These are phyloP conservation scores for Echium plantagineum DNA, from an alignment of 257 asterid species.

Conservation along the genomic window DNA sequence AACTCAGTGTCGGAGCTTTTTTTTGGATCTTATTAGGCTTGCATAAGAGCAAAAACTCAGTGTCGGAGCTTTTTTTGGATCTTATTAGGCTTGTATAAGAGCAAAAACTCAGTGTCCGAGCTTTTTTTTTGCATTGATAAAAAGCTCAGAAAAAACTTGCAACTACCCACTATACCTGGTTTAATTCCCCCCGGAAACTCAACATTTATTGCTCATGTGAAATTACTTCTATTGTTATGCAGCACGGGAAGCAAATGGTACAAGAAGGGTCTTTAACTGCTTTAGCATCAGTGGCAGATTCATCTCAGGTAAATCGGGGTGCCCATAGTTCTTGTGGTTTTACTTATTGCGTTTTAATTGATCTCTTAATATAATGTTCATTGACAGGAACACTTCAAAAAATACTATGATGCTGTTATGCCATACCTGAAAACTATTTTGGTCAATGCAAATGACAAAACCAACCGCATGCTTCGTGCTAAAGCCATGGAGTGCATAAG, in stretches of 20 bases:
- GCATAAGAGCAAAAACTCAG: too few species aligned
- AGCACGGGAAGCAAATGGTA: constrained; percentile 96
- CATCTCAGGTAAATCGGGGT: constrained; percentile 57
- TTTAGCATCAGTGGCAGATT: constrained; percentile 95
- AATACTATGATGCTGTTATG: constrained; percentile 84
- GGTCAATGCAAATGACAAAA: constrained; percentile 76
- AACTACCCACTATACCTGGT: neutral
- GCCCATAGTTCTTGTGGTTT: constrained; percentile 3
- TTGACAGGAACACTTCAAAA: constrained; percentile 68
- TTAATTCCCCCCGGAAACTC: neutral
- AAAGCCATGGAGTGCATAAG: constrained; percentile 96
- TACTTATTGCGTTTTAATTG: constrained; percentile 5
- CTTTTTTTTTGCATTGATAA: too few species aligned
- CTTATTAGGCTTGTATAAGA: neutral
- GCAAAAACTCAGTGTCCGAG: too few species aligned
- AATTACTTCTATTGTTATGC: constrained; percentile 17
- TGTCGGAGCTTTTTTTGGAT: too few species aligned
- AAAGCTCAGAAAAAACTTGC: neutral
- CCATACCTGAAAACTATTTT: constrained; percentile 81
- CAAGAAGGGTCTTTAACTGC: constrained; percentile 97
- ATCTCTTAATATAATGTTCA: constrained; percentile 12
- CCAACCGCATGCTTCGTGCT: constrained; percentile 95
- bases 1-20: too few species aligned
- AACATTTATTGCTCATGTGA: neutral
- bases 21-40: neutral